These are phyloP conservation scores for Syzygium jambos DNA, from an alignment of 345 rosid species.

Conservation along the genomic window DNA sequence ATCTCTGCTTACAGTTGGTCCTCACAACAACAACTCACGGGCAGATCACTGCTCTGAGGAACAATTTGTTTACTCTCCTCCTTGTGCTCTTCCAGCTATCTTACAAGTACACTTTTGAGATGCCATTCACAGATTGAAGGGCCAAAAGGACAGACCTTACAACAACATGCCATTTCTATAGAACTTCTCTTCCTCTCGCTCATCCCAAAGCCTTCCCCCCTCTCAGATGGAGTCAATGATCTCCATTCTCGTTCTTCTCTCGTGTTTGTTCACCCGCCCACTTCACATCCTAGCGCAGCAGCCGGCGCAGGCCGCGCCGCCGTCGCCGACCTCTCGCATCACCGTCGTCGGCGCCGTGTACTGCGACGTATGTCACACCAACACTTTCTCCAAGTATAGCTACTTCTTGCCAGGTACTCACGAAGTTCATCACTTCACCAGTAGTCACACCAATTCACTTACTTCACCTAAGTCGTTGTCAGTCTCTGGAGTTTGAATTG, in stretches of 20 bases:
- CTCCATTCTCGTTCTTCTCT: constrained; percentile 29
- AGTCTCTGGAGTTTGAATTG: background rate
- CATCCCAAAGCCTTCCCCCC: background rate
- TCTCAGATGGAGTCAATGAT: background rate
- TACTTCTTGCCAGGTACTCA: constrained; percentile 79
- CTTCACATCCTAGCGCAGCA: constrained; percentile 5
- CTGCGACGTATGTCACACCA: constrained; percentile 61
- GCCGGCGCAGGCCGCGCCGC: background rate
- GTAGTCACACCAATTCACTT: background rate
- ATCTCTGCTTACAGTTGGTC: constrained; percentile 27
- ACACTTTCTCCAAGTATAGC: constrained; percentile 66
- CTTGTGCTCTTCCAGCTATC: background rate
- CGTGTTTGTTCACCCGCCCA: constrained; percentile 21
- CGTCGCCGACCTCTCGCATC: constrained; percentile 39
- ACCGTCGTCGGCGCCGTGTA: constrained; percentile 72
- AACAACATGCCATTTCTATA: constrained; percentile 1
- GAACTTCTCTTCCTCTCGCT: constrained; percentile 10
- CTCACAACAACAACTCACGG: constrained; percentile 63
- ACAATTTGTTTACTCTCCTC: background rate
- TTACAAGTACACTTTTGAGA: background rate
- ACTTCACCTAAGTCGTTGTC: background rate
- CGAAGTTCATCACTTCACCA: background rate
- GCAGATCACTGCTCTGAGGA: constrained; percentile 10
- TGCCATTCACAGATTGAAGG: constrained; percentile 1
- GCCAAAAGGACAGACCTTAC: background rate